Percentiles rank a stretch among this genome's conserved stretches.
Evolutionary conservation across 352 stramenopile species (phyloP).

Genomic region (Pythium dissimile): DNA sequence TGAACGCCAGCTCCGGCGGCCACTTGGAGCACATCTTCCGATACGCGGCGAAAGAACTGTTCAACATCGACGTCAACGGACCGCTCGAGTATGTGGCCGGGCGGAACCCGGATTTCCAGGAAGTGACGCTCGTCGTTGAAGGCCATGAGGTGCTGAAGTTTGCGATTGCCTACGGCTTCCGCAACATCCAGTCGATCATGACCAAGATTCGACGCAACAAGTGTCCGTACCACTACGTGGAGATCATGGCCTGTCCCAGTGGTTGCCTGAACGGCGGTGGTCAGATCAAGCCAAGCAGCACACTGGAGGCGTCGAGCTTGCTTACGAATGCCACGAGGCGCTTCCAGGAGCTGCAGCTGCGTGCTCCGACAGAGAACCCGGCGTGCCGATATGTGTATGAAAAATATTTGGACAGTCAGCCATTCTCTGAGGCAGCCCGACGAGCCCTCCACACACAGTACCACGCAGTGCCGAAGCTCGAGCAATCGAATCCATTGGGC

Average conservation of each 20-base stretch:
- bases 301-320: slow-evolving; percentile 46
- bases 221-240: slow-evolving; percentile 95
- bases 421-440: slow-evolving; percentile 71
- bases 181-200: slow-evolving; percentile 96
- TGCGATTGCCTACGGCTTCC: slow-evolving; percentile 95
- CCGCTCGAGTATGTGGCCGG: slow-evolving; percentile 86
- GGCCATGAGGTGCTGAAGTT: slow-evolving; percentile 90
- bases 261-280: slow-evolving; percentile 97
- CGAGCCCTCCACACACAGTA: slow-evolving; percentile 73
- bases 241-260: slow-evolving; percentile 98
- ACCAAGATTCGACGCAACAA: slow-evolving; percentile 89
- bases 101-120: slow-evolving; percentile 88
- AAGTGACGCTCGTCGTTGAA: slow-evolving; percentile 69
- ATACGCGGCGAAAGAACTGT: slow-evolving; percentile 87
- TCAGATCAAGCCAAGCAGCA: slow-evolving; percentile 83
- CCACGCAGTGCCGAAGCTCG: slow-evolving; percentile 82
- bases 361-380: slow-evolving; percentile 58
- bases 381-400: slow-evolving; percentile 80
- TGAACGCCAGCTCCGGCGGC: slow-evolving; percentile 78
- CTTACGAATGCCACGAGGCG: slow-evolving; percentile 59
- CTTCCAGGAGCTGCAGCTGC: slow-evolving; percentile 66
- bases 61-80: slow-evolving; percentile 76
- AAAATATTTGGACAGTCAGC: slow-evolving; percentile 65
- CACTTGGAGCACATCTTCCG: slow-evolving; percentile 93
- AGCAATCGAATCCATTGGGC: slow-evolving; percentile 78